These are phyloP conservation scores for Eucalyptus albens DNA, from an alignment of 345 rosid genomes.

Conservation along the genomic window DNA sequence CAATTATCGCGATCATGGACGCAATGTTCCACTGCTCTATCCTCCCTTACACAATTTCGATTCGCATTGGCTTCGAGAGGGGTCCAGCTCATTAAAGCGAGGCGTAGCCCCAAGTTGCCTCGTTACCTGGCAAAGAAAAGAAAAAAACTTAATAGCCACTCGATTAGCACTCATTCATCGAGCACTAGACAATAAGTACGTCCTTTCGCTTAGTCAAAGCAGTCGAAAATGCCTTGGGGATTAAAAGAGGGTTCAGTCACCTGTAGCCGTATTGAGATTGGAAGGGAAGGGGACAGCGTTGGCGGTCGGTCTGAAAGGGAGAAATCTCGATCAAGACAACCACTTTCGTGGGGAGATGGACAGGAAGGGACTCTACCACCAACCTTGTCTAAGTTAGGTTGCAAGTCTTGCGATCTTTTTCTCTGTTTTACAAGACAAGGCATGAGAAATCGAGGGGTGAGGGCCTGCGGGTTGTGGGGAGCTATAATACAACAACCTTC, in stretches of 20 bases:
- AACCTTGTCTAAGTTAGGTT: slow-evolving; percentile 7
- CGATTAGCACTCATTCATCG: neutral
- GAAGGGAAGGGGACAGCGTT: slow-evolving; percentile 2
- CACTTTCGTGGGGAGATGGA: neutral
- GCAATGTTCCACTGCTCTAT: neutral
- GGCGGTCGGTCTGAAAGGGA: neutral
- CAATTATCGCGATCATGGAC: neutral
- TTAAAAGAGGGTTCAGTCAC: neutral
- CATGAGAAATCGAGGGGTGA: neutral
- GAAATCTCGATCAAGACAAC: slow-evolving; percentile 1
- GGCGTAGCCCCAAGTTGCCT: neutral
- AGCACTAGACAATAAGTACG: neutral
- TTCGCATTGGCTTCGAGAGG: neutral
- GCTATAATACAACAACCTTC: neutral
- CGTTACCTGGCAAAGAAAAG: neutral
- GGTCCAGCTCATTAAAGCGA: slow-evolving; percentile 4
- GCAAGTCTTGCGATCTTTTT: slow-evolving; percentile 8
- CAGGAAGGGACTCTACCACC: neutral
- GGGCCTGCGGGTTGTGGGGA: neutral
- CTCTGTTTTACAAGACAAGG: slow-evolving; percentile 2
- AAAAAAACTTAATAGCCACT: neutral
- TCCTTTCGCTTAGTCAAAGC: neutral
- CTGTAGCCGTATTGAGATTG: neutral
- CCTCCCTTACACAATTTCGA: neutral
- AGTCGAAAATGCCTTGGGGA: neutral